Base-by-base conservation (phyloP, 225 moss, liverwort and hornwort species). In the Neckera pumila region DNA sequence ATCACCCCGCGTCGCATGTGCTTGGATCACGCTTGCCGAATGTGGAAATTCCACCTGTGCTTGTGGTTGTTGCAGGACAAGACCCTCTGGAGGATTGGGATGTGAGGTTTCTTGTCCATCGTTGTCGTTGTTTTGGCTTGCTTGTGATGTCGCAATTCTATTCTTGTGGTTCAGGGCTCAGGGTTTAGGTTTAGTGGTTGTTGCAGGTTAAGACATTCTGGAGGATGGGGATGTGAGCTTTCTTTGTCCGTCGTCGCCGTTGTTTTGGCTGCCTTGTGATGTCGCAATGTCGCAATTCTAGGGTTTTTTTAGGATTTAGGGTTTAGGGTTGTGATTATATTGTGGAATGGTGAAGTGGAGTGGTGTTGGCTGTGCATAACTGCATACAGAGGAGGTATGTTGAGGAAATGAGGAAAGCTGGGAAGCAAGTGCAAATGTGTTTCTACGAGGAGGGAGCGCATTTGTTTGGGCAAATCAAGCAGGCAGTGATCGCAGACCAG, bases 1-100 rank as follows among this genome's bases (percentile, higher is more conserved):
- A 96, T 72, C 97, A 97, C 75, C 95, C 97, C 27, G 89, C 91
- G 1, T 88, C 90, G 87, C 95, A 95, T 79, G 92, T 95, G 14
- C 86, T 93, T 59, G 94, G 95, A 26, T 95, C 95, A 12, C 84
- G 85, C 62, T 81, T 96, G 47, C 74, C 84, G 25, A 56, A 80
- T 27, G 61, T 91, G 5, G 69, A 88, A 9, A 45, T 97, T 2
- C 97, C 96, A 58, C 95, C 93, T 14, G 45, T 86, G n/a, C 93
- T 97, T 40, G 90, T 95, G 36, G 79, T 90, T 19, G 70, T 91
- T 57, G 91, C 94, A 36, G 90, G 93, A 8, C 92, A 85, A 4
- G 97, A 96, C 84, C 30, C 90, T 67, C 88, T 95, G 4, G 31
- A 92, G 59, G 96, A 97, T 92, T 89, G 93, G 91, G 40, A 91